Evolutionary conservation across 2,329 filamentous ascomycete genomes (phyloP).

Genomic region (Stagonosporopsis rhizophila): DNA sequence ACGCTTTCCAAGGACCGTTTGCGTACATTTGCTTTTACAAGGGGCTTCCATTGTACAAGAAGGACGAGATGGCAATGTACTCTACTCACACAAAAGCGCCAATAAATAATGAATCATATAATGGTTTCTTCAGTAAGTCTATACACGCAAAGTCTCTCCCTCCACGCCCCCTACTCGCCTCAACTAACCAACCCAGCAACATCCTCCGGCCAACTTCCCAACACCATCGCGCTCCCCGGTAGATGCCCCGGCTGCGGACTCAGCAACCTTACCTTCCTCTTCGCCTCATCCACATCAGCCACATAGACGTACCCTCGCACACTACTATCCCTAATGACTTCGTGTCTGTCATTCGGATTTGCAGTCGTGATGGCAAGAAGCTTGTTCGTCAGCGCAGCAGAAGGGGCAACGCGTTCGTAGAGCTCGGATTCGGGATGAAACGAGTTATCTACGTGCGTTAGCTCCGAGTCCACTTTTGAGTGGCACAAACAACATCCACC

Average conservation of each 20-base stretch:
- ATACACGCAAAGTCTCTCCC: background rate
- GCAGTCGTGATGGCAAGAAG: slow-evolving; percentile 86
- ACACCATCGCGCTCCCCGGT: slow-evolving; percentile 79
- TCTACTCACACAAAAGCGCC: background rate
- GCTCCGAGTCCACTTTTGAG: background rate
- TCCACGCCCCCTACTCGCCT: background rate
- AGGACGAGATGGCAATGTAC: background rate
- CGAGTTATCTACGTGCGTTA: slow-evolving; percentile 12
- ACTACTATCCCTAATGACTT: slow-evolving; percentile 77
- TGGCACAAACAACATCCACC: no score
- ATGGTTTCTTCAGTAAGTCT: background rate
- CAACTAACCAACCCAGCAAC: slow-evolving; percentile 72
- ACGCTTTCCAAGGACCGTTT: background rate
- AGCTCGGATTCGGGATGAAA: slow-evolving; percentile 45
- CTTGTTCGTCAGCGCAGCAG: slow-evolving; percentile 76
- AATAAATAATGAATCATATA: background rate
- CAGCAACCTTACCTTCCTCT: slow-evolving; percentile 79
- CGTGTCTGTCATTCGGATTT: slow-evolving; percentile 70
- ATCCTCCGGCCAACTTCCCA: slow-evolving; percentile 87
- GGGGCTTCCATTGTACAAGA: background rate
- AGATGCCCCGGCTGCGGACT: slow-evolving; percentile 83
- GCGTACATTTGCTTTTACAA: background rate
- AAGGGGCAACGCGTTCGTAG: slow-evolving; percentile 71
- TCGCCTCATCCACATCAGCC: slow-evolving; percentile 85
- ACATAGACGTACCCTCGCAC: slow-evolving; percentile 95